Conservation (phyloP, 345 rosid species). For the Citrus glauca region DNA sequence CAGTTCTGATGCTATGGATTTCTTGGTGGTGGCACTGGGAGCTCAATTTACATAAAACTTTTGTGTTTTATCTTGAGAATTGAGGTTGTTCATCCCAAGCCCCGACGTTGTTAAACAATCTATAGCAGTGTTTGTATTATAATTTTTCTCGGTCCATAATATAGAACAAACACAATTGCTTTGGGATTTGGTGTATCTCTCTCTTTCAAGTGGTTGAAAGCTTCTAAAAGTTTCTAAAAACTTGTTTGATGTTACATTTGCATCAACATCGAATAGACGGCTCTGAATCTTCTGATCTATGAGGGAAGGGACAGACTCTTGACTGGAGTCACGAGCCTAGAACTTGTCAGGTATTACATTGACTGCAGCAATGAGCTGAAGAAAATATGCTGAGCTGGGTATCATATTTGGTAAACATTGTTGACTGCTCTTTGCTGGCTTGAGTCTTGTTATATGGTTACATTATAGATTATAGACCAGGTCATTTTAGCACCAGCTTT, state of each 20-base stretch:
- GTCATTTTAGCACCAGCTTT: neutral
- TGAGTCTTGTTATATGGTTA: no score
- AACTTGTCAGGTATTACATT: no score
- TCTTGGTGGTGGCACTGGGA: neutral
- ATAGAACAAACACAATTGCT: neutral
- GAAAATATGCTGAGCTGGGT: neutral
- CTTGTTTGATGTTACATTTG: neutral
- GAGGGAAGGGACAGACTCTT: neutral
- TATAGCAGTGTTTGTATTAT: neutral
- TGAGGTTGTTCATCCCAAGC: neutral
- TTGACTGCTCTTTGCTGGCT: neutral
- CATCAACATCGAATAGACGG: neutral
- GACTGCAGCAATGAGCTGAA: neutral
- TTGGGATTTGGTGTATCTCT: neutral
- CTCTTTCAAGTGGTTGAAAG: no score
- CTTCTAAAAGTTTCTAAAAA: neutral
- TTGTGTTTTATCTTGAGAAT: neutral
- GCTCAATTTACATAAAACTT: neutral
- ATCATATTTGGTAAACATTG: neutral
- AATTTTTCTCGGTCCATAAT: neutral
- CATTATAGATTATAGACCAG: no score
- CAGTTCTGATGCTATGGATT: neutral
- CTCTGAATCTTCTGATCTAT: no score
- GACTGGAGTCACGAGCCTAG: neutral
- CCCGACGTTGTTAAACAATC: no score